Percentiles rank a stretch among this genome's conserved stretches.
phyloP scores from a whole-genome alignment of 2,329 filamentous ascomycete species.

The Grosmannia serpens region DNA sequence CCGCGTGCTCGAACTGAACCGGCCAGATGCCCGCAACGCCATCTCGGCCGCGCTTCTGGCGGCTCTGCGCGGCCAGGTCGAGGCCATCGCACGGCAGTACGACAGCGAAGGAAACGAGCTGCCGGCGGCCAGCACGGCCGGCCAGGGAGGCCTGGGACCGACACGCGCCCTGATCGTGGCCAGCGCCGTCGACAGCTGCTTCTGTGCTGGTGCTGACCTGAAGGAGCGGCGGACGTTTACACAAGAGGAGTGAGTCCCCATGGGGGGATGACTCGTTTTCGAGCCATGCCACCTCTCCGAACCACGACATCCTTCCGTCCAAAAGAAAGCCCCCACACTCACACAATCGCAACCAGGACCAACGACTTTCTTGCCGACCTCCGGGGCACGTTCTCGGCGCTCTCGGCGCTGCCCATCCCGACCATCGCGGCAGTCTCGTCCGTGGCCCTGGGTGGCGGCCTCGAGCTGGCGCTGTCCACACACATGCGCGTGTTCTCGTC shows the following conservation, averaged over 20 bases:
- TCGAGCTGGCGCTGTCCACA: constrained; percentile 84
- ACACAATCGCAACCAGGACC: constrained; percentile 43
- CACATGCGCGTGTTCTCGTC: constrained; percentile 80
- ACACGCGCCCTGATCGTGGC: constrained; percentile 77
- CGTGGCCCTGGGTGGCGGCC: constrained; percentile 78
- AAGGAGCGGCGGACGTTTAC: constrained; percentile 76
- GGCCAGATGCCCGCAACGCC: constrained; percentile 77
- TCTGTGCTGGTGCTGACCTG: constrained; percentile 90
- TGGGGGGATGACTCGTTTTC: not conserved
- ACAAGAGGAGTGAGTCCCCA: constrained; percentile 55
- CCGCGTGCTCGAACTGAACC: constrained; percentile 77
- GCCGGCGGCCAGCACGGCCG: constrained; percentile 27
- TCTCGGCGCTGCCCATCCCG: constrained; percentile 70
- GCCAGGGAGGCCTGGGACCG: constrained; percentile 18
- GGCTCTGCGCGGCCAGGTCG: constrained; percentile 60
- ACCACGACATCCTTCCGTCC: no score
- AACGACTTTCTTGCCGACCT: constrained; percentile 66
- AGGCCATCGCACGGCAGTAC: constrained; percentile 56
- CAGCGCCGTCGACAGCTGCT: constrained; percentile 73
- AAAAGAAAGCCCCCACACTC: no score
- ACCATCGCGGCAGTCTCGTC: constrained; percentile 83
- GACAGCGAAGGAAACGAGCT: constrained; percentile 42
- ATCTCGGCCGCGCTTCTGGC: constrained; percentile 70
- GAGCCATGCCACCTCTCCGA: not conserved
- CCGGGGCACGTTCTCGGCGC: constrained; percentile 59